Base-by-base conservation (phyloP, 2,329 filamentous ascomycete species). In the Neurospora sp. region DNA sequence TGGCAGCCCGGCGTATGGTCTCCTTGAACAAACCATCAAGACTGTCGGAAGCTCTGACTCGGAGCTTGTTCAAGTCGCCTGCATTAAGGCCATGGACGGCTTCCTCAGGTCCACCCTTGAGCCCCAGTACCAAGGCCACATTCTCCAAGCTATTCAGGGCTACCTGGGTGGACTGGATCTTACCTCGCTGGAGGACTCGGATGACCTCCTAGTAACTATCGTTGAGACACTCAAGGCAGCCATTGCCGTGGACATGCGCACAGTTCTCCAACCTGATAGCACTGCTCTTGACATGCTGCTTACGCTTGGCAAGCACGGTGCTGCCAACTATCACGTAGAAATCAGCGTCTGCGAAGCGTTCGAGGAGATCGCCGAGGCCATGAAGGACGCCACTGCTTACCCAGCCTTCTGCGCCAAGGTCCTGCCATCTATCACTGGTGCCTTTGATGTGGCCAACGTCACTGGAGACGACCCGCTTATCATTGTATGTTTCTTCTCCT, bases 41-140 rank as follows among this genome's bases (percentile, higher is more conserved):
- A 90, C 90, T 8, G 92, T 97, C 73, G 89, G 88, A 10, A 84
- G 84, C 42, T 94, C 97, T 73, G 83, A 89, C 23, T 91, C 92
- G 0, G 94, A 97, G 78, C 89, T 98, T 42, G 95, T 98, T 62
- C 93, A 96, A 79, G 94, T 97, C 19, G 90, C 95, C 23, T 97
- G 93, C 76, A 91, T 98, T 76, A 94, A 95, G 78, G 91, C 93
- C 1, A 81, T 97, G 42, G 93, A 97, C 76, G 85, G 86, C 17
- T 86, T 89, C 70, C 84, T 89, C 68, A 83, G 81, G 71, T 83
- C 85, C 79, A 78, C 85, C 80, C 76, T 86, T 2, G 77, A 81
- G 7, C 76, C 79, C 8, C 85, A 87, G 70, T 83, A 82, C 66
- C 93, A 97, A 78, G 75, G 83, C 1, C 81, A 84, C 23, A 84